These are phyloP conservation scores for Sarocladiaceae sp. DNA, from an alignment of 2,329 filamentous ascomycete species.

Conservation along the genomic window DNA sequence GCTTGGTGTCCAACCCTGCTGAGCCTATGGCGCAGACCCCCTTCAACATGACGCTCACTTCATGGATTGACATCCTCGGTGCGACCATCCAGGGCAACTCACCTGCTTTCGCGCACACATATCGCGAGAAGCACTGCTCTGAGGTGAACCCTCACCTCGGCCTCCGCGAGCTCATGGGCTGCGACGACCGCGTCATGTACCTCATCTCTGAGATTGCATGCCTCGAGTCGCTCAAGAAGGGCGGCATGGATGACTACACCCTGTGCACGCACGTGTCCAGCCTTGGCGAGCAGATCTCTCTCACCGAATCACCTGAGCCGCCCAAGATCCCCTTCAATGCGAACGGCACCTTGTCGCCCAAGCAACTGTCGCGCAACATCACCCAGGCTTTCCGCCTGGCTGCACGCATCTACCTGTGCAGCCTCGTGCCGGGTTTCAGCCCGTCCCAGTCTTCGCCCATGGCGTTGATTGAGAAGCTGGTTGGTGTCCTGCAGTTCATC, in stretches of 20 bases:
- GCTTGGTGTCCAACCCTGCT: conserved; percentile 54
- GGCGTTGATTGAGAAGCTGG: conserved; percentile 72
- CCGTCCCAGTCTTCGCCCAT: conserved; percentile 67
- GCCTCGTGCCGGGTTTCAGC: conserved; percentile 81
- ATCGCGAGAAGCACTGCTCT: conserved; percentile 86
- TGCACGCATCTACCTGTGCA: conserved; percentile 94
- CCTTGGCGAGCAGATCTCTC: conserved; percentile 79
- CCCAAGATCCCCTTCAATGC: conserved; percentile 57
- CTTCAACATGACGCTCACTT: conserved; percentile 90
- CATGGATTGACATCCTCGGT: conserved; percentile 97
- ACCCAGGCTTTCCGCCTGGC: conserved; percentile 86
- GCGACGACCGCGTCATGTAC: conserved; percentile 96
- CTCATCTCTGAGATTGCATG: conserved; percentile 96
- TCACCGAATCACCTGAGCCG: conserved; percentile 63
- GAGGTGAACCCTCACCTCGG: conserved; percentile 56
- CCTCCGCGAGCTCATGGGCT: conserved; percentile 90
- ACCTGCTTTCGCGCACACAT: conserved; percentile 88
- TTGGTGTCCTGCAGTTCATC: conserved; percentile 71
- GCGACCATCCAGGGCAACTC: conserved; percentile 84
- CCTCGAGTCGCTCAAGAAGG: conserved; percentile 78
- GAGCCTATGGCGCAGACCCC: conserved; percentile 54
- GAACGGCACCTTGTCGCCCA: conserved; percentile 71
- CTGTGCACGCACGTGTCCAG: conserved; percentile 85
- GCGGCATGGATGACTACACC: conserved; percentile 77
- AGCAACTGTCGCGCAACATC: conserved; percentile 81